Evolutionary conservation across 306 rosid genomes (phyloP), one percentile per base, ranked within the genome.

Genomic region (Crataegus laevigata): DNA sequence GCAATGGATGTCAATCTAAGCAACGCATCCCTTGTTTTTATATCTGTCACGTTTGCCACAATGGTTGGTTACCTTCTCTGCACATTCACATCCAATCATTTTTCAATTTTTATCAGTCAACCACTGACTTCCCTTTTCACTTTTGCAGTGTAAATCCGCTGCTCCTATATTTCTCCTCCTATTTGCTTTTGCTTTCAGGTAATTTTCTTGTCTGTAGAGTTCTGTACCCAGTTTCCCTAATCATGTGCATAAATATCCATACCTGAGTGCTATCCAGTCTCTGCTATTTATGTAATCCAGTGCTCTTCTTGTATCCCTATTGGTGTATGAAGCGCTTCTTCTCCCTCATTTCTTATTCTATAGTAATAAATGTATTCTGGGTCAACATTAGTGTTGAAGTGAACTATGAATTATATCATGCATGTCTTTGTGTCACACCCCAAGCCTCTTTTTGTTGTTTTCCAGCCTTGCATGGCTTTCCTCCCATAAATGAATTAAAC

Each of bases 41-140:
- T 94, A 84, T 92, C 99, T 51, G 97, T 92, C 86, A 92, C 99
- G 66, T 94, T 94, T 85, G 97, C 99, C 79, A 94, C 99, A 80
- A 94, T 94, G 99, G 99, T 94, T 72, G 75, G 98, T 89, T 78
- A 70, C 71, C 42, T 47, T 78, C 75, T 50, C 60, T 65, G 22
- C 63, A 38, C 29, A 36, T 42, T 64, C 38, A 17, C 22, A 32
- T 66, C 68, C 55, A 61, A 43, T 57, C n/a, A 30, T 5, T 26
- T 68, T 69, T 68, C 42, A 65, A 62, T 42, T 45, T 75, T 78
- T 75, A 28, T 78, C 54, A 76, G 78, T 73, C 36, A 68, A 69
- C 28, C 73, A 26, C 77, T 76, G 66, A 58, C 43, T 78, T 72
- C 64, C 60, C 47, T 66, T 78, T 65, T 60, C 73, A 40, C 61